phyloP scores from a whole-genome alignment of 345 rosid species.

The Hypericum perforatum region DNA sequence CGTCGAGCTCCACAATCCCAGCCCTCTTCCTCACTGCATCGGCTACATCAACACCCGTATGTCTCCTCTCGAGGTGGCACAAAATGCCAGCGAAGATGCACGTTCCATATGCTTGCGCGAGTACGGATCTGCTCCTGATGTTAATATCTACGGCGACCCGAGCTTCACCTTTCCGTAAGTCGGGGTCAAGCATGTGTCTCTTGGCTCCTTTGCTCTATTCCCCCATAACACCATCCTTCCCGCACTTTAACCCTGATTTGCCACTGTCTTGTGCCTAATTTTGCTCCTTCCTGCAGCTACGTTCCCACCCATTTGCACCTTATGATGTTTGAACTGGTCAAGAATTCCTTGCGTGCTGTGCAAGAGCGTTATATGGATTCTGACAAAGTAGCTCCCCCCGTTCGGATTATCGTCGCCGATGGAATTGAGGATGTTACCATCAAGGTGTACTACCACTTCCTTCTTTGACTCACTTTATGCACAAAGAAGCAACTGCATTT shows the following conservation, averaged over 20 bases:
- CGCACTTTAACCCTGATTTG: not conserved
- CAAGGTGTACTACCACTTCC: slow-evolving; percentile 48
- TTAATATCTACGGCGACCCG: slow-evolving; percentile 80
- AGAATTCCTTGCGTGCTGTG: slow-evolving; percentile 91
- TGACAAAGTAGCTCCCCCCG: slow-evolving; percentile 63
- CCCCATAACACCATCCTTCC: not conserved
- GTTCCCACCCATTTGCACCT: slow-evolving; percentile 89
- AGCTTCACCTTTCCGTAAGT: slow-evolving; percentile 92
- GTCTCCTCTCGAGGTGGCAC: slow-evolving; percentile 91
- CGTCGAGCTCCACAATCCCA: slow-evolving; percentile 93
- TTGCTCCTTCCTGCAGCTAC: slow-evolving; percentile 36
- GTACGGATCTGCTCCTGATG: slow-evolving; percentile 79
- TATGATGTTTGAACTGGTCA: slow-evolving; percentile 91
- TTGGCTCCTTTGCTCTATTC: not conserved
- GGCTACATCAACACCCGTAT: slow-evolving; percentile 90
- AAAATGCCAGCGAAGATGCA: slow-evolving; percentile 85
- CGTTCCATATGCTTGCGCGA: slow-evolving; percentile 73
- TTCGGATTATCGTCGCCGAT: slow-evolving; percentile 82
- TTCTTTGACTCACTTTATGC: not conserved
- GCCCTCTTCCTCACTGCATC: slow-evolving; percentile 66
- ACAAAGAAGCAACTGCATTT: no score
- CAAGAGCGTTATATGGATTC: slow-evolving; percentile 76
- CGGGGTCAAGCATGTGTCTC: no score
- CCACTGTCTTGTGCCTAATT: slow-evolving; percentile 1
- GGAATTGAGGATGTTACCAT: slow-evolving; percentile 95